phyloP scores from a whole-genome alignment of 805 yeast genomes.

The Saturnispora silvae region DNA sequence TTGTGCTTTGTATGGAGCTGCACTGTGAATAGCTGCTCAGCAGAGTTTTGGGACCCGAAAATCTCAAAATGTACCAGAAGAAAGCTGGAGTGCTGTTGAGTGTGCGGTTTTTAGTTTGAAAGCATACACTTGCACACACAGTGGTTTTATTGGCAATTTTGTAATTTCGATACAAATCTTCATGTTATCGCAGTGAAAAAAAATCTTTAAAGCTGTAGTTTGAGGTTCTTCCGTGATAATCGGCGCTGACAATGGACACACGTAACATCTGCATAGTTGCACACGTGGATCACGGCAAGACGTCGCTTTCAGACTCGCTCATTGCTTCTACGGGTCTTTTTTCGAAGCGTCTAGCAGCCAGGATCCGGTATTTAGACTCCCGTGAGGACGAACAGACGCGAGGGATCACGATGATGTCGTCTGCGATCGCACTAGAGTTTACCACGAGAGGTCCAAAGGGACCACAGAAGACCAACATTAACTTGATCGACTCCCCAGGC shows the following conservation, averaged over 20 bases:
- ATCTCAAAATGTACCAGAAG: too few relatives aligned
- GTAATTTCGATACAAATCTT: too few relatives aligned
- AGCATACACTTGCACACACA: too few relatives aligned
- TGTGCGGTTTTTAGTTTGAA: too few relatives aligned
- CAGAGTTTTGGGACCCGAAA: too few relatives aligned
- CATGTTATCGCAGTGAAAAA: too few relatives aligned
- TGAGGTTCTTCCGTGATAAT: too few relatives aligned
- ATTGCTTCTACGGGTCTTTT: conserved; percentile 94
- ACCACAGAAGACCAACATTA: conserved; percentile 40
- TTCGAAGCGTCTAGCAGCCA: conserved; percentile 91
- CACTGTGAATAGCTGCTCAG: too few relatives aligned
- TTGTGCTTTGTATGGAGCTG: too few relatives aligned
- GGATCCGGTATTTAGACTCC: conserved; percentile 83
- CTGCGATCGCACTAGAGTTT: conserved; percentile 90
- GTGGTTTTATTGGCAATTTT: too few relatives aligned
- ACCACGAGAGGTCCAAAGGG: conserved; percentile 38
- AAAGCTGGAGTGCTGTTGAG: too few relatives aligned
- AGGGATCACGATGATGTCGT: conserved; percentile 96
- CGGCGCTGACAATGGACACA: conserved; percentile 51
- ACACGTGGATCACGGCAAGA: conserved; percentile 98
- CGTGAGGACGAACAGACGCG: conserved; percentile 91
- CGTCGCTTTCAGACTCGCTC: conserved; percentile 84
- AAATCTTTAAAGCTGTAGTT: too few relatives aligned
- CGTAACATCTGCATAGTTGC: conserved; percentile 93
- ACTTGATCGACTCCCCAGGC: conserved; percentile 97